A percentile compares a stretch with the other conserved stretches of the same genome.
phyloP scores from a whole-genome alignment of 1,284 basidiomycete species.

The Cutaneotrichosporon cavernicola region DNA sequence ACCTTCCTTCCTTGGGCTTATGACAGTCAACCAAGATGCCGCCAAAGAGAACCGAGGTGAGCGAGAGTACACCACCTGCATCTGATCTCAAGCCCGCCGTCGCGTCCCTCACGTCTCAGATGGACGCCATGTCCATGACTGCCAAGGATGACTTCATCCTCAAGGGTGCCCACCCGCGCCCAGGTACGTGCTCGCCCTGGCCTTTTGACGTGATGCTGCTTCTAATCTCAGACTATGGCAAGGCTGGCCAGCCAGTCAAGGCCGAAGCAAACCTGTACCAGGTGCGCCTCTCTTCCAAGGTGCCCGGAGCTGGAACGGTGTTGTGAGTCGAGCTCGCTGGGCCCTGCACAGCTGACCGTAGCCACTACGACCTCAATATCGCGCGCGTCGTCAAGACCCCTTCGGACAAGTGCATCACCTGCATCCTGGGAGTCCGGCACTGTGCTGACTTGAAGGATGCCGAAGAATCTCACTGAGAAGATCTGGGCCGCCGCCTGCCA shows the following conservation, averaged over 20 bases:
- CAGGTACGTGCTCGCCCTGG: constrained; percentile 9
- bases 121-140: background rate
- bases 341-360: constrained; percentile 9
- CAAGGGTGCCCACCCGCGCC: constrained; percentile 22
- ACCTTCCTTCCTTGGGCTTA: background rate
- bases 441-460: constrained; percentile 34
- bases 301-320: constrained; percentile 34
- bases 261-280: constrained; percentile 50
- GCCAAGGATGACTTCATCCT: constrained; percentile 16
- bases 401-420: constrained; percentile 30
- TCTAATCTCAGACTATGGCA: constrained; percentile 36
- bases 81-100: constrained; percentile 1
- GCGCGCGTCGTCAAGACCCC: constrained; percentile 20
- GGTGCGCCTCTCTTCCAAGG: constrained; percentile 34
- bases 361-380: constrained; percentile 28
- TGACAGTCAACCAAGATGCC: background rate
- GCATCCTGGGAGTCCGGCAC: background rate
- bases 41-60: background rate
- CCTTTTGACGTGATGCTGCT: background rate
- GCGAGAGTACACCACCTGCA: background rate
- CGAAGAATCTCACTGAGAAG: constrained; percentile 40
- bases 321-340: constrained; percentile 22
- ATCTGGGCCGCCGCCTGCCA: constrained; percentile 38
- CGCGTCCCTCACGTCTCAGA: background rate
- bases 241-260: constrained; percentile 35